phyloP scores from a whole-genome alignment of 2,329 filamentous ascomycete genomes.

The Nemania abortiva region DNA sequence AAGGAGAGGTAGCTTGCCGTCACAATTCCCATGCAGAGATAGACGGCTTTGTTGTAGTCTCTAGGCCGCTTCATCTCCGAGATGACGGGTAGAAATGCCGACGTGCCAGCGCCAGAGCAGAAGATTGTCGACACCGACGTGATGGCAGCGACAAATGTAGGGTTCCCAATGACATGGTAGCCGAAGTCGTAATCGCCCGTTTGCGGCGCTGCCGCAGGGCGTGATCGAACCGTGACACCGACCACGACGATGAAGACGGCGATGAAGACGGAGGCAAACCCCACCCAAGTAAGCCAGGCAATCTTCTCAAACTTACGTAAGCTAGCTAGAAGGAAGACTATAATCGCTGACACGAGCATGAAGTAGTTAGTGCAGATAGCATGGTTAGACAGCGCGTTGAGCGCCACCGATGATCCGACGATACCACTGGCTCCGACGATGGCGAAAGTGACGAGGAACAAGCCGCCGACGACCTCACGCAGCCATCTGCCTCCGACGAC shows the following conservation, averaged over 20 bases:
- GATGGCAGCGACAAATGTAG: constrained; percentile 70
- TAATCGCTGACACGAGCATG: constrained; percentile 11
- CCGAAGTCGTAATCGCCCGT: constrained; percentile 70
- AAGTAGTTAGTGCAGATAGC: constrained; percentile 24
- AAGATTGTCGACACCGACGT: constrained; percentile 70
- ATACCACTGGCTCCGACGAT: constrained; percentile 19
- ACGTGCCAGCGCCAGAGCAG: constrained; percentile 68
- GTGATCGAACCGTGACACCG: constrained; percentile 67
- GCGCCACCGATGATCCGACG: constrained; percentile 14
- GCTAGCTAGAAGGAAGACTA: constrained; percentile 19
- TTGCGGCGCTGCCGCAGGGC: constrained; percentile 71
- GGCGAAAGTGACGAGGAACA: constrained; percentile 25
- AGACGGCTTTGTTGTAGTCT: constrained; percentile 71
- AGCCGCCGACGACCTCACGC: constrained; percentile 14
- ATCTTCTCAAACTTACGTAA: constrained; percentile 26
- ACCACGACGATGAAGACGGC: constrained; percentile 70
- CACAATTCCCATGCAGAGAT: constrained; percentile 68
- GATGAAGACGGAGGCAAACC: constrained; percentile 61
- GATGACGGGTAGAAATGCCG: constrained; percentile 73
- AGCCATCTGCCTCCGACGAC: constrained; percentile 21
- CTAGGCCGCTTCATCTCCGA: constrained; percentile 72
- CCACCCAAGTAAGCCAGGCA: constrained; percentile 25
- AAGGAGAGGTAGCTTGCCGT: constrained; percentile 68
- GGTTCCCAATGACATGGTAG: constrained; percentile 66
- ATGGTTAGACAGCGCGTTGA: constrained; percentile 18